Evolutionary conservation across 1,284 basidiomycete genomes (phyloP).

Genomic region (Sporisorium reilianum): DNA sequence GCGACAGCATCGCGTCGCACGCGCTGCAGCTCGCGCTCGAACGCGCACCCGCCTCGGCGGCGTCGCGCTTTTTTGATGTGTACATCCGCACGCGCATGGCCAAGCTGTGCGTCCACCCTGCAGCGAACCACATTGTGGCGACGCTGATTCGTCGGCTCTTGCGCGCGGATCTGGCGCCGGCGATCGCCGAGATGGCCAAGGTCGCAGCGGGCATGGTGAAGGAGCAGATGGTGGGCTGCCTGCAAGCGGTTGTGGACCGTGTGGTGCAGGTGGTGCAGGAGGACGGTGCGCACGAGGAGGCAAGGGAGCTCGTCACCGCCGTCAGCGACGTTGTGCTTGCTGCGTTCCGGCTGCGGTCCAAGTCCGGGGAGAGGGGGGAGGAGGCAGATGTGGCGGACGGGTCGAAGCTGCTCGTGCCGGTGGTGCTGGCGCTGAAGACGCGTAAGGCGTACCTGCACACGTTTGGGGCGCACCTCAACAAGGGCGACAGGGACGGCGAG

Average conservation of each 20-base stretch:
- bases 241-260: constrained; percentile 36
- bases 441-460: constrained; percentile 48
- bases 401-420: constrained; percentile 36
- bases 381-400: constrained; percentile 18
- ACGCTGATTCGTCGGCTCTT: constrained; percentile 37
- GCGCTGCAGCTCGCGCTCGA: constrained; percentile 52
- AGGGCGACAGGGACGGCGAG: constrained; percentile 8
- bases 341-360: constrained; percentile 25
- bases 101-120: constrained; percentile 63
- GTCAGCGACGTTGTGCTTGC: constrained; percentile 27
- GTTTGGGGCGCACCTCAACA: constrained; percentile 21
- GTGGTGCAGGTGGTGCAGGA: constrained; percentile 12
- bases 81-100: constrained; percentile 58
- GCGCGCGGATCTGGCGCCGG: neutral
- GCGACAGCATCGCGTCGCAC: constrained; percentile 65
- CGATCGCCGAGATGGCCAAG: constrained; percentile 29
- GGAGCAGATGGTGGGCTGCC: constrained; percentile 38
- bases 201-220: constrained; percentile 40
- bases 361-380: neutral
- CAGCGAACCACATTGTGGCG: constrained; percentile 65
- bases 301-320: constrained; percentile 24
- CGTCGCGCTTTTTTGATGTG: constrained; percentile 50
- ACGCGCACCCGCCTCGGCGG: constrained; percentile 20
- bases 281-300: constrained; percentile 2
- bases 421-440: constrained; percentile 43